These are phyloP conservation scores for Prunus persica DNA, from an alignment of 306 rosid species.

Conservation along the genomic window DNA sequence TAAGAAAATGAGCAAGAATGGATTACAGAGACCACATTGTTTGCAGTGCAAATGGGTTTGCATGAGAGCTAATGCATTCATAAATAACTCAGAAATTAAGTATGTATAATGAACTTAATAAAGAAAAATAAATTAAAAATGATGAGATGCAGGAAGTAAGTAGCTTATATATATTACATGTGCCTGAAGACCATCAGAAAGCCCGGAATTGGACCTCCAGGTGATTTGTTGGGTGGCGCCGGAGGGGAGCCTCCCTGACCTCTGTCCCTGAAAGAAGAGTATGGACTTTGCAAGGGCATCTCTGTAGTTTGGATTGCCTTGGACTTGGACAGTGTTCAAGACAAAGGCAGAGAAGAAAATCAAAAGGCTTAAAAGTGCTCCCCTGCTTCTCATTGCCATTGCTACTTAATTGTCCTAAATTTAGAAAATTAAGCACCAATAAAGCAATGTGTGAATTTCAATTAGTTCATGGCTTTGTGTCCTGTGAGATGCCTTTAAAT, in stretches of 20 bases:
- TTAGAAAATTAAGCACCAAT: not conserved
- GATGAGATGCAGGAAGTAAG: not conserved
- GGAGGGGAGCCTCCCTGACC: conserved; percentile 72
- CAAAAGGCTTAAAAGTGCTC: not conserved
- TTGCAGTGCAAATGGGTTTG: not conserved
- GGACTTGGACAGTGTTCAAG: conserved; percentile 28
- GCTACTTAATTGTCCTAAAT: conserved; percentile 9
- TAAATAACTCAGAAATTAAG: not conserved
- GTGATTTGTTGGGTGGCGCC: conserved; percentile 40
- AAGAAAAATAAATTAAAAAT: not conserved
- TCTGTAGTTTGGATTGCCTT: conserved; percentile 50
- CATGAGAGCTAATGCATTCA: not conserved
- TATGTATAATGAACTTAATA: not conserved
- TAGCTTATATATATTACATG: conserved; percentile 31
- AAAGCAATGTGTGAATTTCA: not conserved
- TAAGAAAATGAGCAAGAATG: not conserved
- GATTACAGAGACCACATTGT: not conserved
- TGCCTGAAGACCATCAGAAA: conserved; percentile 65
- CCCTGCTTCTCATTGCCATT: conserved; percentile 13
- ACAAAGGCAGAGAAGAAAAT: conserved; percentile 17
- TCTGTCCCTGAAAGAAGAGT: conserved; percentile 85
- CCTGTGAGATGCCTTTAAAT: conserved; percentile 7
- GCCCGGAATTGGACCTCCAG: conserved; percentile 78
- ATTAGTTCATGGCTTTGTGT: conserved; percentile 6
- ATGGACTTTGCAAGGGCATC: conserved; percentile 82